Conservation (phyloP, 73 alveolate species). For the Tetrahymena malaccensis region DNA sequence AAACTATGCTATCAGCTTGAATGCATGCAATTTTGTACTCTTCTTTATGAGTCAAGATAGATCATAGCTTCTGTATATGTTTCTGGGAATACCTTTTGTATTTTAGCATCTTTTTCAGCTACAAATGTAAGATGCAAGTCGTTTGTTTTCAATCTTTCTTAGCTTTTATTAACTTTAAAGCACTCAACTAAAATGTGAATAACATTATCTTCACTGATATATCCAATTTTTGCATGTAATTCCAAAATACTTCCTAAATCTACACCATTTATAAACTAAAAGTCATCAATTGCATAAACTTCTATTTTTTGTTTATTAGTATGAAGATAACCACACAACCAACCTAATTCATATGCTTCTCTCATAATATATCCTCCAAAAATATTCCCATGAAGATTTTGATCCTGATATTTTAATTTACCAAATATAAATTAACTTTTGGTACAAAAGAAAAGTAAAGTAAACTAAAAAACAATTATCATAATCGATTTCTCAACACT, state of each 20-base stretch:
- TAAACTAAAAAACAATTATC: background rate
- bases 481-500: too few relatives aligned
- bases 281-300: slow-evolving; percentile 11
- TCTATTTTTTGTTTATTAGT: background rate
- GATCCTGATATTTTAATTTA: background rate
- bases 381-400: slow-evolving; percentile 26
- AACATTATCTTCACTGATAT: background rate
- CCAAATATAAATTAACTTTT: background rate
- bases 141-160: background rate
- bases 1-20: background rate
- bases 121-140: background rate
- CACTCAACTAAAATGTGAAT: background rate
- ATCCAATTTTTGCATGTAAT: background rate
- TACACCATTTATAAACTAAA: slow-evolving; percentile 12
- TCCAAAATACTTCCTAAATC: slow-evolving; percentile 11
- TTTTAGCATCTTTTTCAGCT: background rate
- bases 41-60: background rate
- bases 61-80: background rate
- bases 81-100: background rate
- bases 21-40: background rate
- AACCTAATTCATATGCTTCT: slow-evolving; percentile 35
- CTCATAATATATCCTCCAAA: slow-evolving; percentile 35
- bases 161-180: background rate
- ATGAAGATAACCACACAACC: slow-evolving; percentile 21
- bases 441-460: background rate